phyloP scores from a whole-genome alignment of 208 protist genomes.

The Wallacemonas collosoma region DNA sequence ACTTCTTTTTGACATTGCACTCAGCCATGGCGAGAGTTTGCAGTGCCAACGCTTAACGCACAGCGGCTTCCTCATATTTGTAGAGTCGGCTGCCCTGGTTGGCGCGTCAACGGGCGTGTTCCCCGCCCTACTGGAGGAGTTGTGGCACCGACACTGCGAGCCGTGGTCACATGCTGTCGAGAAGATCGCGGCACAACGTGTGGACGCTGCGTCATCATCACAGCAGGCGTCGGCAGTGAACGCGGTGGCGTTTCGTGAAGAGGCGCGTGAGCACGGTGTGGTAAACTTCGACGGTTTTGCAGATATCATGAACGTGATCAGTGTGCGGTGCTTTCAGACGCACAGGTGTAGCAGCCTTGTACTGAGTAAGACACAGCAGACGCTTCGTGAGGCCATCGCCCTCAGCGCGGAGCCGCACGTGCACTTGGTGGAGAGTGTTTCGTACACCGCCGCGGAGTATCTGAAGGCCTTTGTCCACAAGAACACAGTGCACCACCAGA shows the following conservation, averaged over 20 bases:
- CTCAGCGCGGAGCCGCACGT: slow-evolving; percentile 74
- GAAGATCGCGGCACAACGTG: neutral
- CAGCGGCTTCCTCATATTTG: slow-evolving; percentile 58
- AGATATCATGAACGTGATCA: slow-evolving; percentile 87
- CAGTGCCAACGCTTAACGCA: slow-evolving; percentile 37
- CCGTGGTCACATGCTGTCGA: slow-evolving; percentile 9
- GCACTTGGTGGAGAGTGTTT: slow-evolving; percentile 58
- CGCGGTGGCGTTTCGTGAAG: slow-evolving; percentile 2
- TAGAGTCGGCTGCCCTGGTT: slow-evolving; percentile 60
- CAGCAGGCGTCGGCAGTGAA: neutral
- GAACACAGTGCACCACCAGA: slow-evolving; percentile 52
- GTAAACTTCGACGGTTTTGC: slow-evolving; percentile 78
- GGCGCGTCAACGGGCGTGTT: slow-evolving; percentile 71
- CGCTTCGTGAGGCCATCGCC: slow-evolving; percentile 48
- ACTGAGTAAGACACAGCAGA: slow-evolving; percentile 5
- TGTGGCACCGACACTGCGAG: slow-evolving; percentile 52
- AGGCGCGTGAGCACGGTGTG: slow-evolving; percentile 20
- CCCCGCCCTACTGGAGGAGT: slow-evolving; percentile 61
- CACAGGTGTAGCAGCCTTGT: slow-evolving; percentile 36
- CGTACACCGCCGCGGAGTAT: slow-evolving; percentile 61
- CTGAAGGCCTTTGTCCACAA: slow-evolving; percentile 60
- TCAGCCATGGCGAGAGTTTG: slow-evolving; percentile 75
- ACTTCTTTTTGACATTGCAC: slow-evolving; percentile 85
- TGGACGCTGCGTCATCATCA: neutral
- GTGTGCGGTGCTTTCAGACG: slow-evolving; percentile 81